These are phyloP conservation scores for Trifolium fragiferum DNA, from an alignment of 306 rosid species.

Conservation along the genomic window DNA sequence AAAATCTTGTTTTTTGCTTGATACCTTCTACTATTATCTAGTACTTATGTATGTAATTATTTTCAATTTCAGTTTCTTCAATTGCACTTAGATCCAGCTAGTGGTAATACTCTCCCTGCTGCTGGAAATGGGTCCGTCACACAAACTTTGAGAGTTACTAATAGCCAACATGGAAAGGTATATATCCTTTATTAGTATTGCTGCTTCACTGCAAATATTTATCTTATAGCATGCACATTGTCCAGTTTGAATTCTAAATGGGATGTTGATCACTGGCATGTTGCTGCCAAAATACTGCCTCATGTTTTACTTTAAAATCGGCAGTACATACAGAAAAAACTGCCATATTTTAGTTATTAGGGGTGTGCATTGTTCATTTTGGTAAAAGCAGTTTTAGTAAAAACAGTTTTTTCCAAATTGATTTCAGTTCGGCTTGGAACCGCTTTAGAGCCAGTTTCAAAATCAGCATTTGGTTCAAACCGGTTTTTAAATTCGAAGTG, in stretches of 20 bases:
- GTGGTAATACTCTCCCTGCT: conserved; percentile 74
- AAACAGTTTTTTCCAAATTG: no score
- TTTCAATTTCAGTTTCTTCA: conserved; percentile 85
- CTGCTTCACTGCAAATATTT: conserved; percentile 16
- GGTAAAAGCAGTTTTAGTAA: no score
- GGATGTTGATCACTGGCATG: conserved; percentile 14
- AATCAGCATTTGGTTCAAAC: no score
- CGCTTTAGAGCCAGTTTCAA: no score
- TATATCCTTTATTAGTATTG: conserved; percentile 30
- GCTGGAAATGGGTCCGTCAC: conserved; percentile 74
- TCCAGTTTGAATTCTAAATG: conserved; percentile 26
- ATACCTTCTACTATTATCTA: conserved; percentile 29
- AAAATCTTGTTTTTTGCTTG: conserved; percentile 36
- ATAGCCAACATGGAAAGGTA: conserved; percentile 98
- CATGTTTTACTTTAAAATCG: conserved; percentile 4
- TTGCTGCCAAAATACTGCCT: conserved; percentile 10
- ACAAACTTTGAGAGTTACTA: conserved; percentile 84
- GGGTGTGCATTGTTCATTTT: neutral
- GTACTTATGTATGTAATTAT: conserved; percentile 50
- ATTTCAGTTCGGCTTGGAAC: no score
- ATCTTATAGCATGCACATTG: conserved; percentile 20
- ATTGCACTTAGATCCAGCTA: conserved; percentile 93
- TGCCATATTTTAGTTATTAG: neutral
- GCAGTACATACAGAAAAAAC: neutral
- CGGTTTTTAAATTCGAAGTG: no score